Percentiles rank a stretch among this genome's conserved stretches.
Evolutionary conservation across 2,329 filamentous ascomycete species (phyloP).

Genomic region (Diaporthe helianthi): DNA sequence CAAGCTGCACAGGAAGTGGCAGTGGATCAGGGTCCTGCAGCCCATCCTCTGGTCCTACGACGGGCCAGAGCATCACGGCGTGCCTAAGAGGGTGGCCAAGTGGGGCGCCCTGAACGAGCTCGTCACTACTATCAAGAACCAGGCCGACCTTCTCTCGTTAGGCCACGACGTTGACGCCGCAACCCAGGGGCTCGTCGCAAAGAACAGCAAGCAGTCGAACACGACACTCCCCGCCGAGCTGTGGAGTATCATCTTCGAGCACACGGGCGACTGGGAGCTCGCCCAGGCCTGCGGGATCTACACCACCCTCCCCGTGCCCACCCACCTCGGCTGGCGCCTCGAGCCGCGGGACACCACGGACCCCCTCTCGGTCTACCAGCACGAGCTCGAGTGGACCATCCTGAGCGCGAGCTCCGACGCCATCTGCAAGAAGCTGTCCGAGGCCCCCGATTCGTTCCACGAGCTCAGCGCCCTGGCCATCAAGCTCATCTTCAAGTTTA

Average conservation of each 20-base stretch:
- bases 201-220: slow-evolving; percentile 44
- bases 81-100: slow-evolving; percentile 58
- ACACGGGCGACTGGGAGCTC: slow-evolving; percentile 88
- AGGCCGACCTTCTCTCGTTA: slow-evolving; percentile 76
- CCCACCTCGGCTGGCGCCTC: slow-evolving; percentile 65
- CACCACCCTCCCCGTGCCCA: slow-evolving; percentile 76
- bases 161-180: slow-evolving; percentile 72
- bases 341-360: slow-evolving; percentile 67
- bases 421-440: slow-evolving; percentile 76
- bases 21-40: slow-evolving; percentile 82
- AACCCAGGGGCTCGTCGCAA: slow-evolving; percentile 46
- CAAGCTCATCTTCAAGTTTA: slow-evolving; percentile 91
- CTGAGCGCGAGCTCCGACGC: slow-evolving; percentile 74
- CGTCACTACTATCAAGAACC: slow-evolving; percentile 77
- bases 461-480: slow-evolving; percentile 81
- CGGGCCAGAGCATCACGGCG: slow-evolving; percentile 25
- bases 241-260: slow-evolving; percentile 87
- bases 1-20: slow-evolving; percentile 84
- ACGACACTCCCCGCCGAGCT: slow-evolving; percentile 79
- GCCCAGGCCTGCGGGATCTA: slow-evolving; percentile 82
- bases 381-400: slow-evolving; percentile 85
- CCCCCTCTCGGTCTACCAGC: slow-evolving; percentile 73
- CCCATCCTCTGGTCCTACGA: slow-evolving; percentile 86
- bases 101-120: slow-evolving; percentile 75
- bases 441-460: slow-evolving; percentile 72